phyloP scores from a whole-genome alignment of 2,329 filamentous ascomycete genomes.

The Coniochaeta hoffmannii region DNA sequence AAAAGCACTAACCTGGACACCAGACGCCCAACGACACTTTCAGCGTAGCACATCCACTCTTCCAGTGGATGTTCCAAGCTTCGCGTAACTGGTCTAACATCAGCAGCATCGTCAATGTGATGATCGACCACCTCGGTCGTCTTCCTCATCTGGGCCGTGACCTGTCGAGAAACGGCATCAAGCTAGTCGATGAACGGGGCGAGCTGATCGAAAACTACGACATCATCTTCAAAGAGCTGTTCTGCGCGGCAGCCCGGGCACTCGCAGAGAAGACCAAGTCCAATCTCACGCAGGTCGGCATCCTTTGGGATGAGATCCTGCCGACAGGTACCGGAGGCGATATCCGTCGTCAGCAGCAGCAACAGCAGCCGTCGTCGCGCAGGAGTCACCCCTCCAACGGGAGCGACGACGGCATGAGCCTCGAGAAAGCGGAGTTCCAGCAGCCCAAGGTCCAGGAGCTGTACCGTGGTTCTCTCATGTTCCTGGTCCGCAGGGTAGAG shows the following conservation, averaged over 20 bases:
- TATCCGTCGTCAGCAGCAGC: slow-evolving; percentile 18
- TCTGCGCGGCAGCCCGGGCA: slow-evolving; percentile 71
- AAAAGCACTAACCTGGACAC: slow-evolving; percentile 12
- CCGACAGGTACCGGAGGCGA: slow-evolving; percentile 42
- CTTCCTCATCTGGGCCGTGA: slow-evolving; percentile 32
- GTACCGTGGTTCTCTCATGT: slow-evolving; percentile 69
- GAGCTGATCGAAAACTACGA: slow-evolving; percentile 63
- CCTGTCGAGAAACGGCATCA: slow-evolving; percentile 26
- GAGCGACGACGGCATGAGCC: slow-evolving; percentile 23
- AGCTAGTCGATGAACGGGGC: slow-evolving; percentile 44
- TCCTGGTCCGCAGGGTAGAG: slow-evolving; percentile 61
- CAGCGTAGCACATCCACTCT: slow-evolving; percentile 67
- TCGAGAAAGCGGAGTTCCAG: slow-evolving; percentile 31
- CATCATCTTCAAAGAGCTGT: slow-evolving; percentile 71
- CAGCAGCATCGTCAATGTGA: slow-evolving; percentile 59
- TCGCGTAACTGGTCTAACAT: slow-evolving; percentile 71
- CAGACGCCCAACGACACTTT: slow-evolving; percentile 65
- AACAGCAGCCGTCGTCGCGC: slow-evolving; percentile 19
- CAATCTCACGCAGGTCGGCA: slow-evolving; percentile 55
- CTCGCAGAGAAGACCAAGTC: slow-evolving; percentile 61
- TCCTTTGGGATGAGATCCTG: slow-evolving; percentile 70
- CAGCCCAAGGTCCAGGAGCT: slow-evolving; percentile 29
- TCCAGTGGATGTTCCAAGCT: slow-evolving; percentile 81
- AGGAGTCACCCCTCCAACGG: slow-evolving; percentile 2
- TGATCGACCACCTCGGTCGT: slow-evolving; percentile 61